Base-by-base conservation (phyloP, 768 basidiomycete genomes). In the Mycena amicta region DNA sequence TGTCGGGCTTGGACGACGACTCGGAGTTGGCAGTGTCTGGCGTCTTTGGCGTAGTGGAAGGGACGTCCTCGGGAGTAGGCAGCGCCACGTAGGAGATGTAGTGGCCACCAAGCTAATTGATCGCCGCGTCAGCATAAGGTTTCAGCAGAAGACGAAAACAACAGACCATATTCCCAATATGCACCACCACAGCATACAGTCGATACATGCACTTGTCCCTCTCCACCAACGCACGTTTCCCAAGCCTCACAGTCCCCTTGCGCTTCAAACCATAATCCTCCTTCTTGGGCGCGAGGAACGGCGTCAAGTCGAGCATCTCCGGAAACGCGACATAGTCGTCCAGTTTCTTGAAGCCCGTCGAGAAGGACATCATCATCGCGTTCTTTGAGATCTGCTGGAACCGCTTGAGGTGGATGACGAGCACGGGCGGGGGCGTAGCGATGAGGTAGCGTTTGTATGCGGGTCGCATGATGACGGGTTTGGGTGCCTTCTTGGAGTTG, bases 391-490 rank as follows among this genome's bases (percentile, higher is more conserved):
- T 80, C 68, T 96, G 94, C 73, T 96, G 93, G 75, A 98, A 98
- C 46, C 95, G 84, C 75, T 98, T 98, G 50, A 97, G 82, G 66
- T 98, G 95, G 58, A 98, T 83, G 51, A 95, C 91, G 56, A 98
- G 84, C 29, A 97, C 82, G 0, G 94, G 92, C 0, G 95, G 95
- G 1, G 90, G 87, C 0, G 80, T 81, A 16, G 88, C 84, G 70
- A 98, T 91, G 58, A 98, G 86, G 73, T 97, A 98, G 13, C 95
- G 90, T 73, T 98, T 98, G 76, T 93, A 94, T 3, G 93, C 93
- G 1, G 91, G 81, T 1, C 92, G 85, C 74, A 90, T 81, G 47
- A 96, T 79, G 50, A 86, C 87, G 30, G 90, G 91, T 57, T 84
- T 80, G 8, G 67, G 59, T 52, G 73, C 73, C 57, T 57, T 61